Evolutionary conservation across 2,329 filamentous ascomycete genomes (phyloP).

Genomic region (Sphaerulina vaccinii): DNA sequence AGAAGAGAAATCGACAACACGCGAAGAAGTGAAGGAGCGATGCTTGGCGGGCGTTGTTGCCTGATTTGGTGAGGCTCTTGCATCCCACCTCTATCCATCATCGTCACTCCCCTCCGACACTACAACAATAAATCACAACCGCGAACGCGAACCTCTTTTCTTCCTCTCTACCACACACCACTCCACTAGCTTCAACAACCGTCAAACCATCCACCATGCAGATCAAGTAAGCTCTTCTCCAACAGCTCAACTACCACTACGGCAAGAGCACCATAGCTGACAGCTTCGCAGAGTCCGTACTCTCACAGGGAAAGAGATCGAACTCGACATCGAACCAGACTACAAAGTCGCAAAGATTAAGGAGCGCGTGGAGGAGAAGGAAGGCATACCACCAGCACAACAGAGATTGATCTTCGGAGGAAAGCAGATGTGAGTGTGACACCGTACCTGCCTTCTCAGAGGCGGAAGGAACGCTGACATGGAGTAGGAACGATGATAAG

Average conservation of each 20-base stretch:
- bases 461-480: neutral
- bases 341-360: slow-evolving; percentile 98
- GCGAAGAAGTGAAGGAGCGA: no score
- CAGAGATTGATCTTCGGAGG: slow-evolving; percentile 94
- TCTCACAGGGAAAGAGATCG: slow-evolving; percentile 97
- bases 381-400: slow-evolving; percentile 95
- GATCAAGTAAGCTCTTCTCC: slow-evolving; percentile 12
- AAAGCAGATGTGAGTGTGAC: slow-evolving; percentile 78
- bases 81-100: no score
- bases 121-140: no score
- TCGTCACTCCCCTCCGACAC: no score
- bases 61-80: no score
- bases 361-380: slow-evolving; percentile 98
- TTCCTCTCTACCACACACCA: neutral
- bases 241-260: neutral
- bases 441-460: neutral
- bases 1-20: no score
- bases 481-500: slow-evolving; percentile 86
- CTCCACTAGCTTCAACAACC: neutral
- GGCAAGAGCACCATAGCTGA: neutral
- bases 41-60: no score
- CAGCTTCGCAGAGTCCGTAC: slow-evolving; percentile 74
- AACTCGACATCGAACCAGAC: slow-evolving; percentile 91
- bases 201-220: slow-evolving; percentile 4
- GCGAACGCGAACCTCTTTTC: no score